A percentile compares a stretch with the other conserved stretches of the same genome.
Evolutionary conservation across 2,329 filamentous ascomycete genomes (phyloP).

Genomic region (Ceratocystis alfenasii): DNA sequence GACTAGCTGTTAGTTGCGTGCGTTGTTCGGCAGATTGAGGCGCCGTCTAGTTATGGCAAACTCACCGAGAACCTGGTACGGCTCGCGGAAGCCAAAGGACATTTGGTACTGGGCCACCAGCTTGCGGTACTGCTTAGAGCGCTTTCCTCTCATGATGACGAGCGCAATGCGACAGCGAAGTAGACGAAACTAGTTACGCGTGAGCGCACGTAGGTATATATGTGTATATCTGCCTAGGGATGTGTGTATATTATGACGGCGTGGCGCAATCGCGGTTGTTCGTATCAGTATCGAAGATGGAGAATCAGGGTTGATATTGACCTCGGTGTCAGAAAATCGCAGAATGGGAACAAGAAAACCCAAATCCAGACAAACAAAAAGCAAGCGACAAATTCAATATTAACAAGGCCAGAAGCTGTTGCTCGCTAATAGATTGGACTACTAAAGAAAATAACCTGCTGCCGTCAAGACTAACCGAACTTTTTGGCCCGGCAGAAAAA

Average conservation of each 20-base stretch:
- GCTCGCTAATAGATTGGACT: no score
- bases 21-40: slow-evolving; percentile 4
- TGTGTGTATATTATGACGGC: not conserved
- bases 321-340: no score
- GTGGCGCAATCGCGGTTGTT: not conserved
- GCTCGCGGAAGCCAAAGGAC: slow-evolving; percentile 80
- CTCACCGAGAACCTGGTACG: slow-evolving; percentile 75
- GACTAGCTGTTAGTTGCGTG: slow-evolving; percentile 13
- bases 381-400: no score
- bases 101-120: slow-evolving; percentile 86
- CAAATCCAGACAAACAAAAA: no score
- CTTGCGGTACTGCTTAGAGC: slow-evolving; percentile 54
- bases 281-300: not conserved
- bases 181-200: no score
- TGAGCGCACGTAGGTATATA: not conserved
- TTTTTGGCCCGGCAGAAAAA: slow-evolving; percentile 22
- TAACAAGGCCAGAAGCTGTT: no score
- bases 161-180: not conserved
- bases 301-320: not conserved
- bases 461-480: slow-evolving; percentile 6
- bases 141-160: slow-evolving; percentile 38
- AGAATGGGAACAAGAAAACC: no score
- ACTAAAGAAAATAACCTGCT: not conserved
- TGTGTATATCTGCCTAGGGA: not conserved
- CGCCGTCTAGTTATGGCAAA: slow-evolving; percentile 12